Evolutionary conservation across 2,329 filamentous ascomycete species (phyloP), one percentile per base, ranked within the genome.

Genomic region (Herpomyces periplanetae): DNA sequence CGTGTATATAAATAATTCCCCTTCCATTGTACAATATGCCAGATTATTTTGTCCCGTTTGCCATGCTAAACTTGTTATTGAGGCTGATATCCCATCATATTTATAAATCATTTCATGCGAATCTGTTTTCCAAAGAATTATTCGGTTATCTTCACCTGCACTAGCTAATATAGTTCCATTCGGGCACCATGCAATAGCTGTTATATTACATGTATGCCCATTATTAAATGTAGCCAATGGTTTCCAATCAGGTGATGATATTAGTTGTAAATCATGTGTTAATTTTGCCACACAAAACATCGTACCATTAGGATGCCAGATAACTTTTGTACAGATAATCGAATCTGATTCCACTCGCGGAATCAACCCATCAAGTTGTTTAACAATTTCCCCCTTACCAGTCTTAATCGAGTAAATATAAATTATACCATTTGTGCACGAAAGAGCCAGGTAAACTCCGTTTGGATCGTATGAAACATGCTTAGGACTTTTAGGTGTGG

Each of bases 251-350:
- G 55, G 57, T 25, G 59, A 58, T n/a, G 75, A 85, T 21, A 88
- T 51, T 15, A 88, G 53, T 31, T 84, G 63, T 11, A 87, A 56
- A 34, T 85, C 62, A 39, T 61, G 53, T 10, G 63, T 69, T 0
- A 63, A 52, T 9, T 73, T 87, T 1, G 69, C 58, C 9, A 65
- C 59, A 2, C 68, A 73, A 37, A 96, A 85, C 3, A 73, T 68
- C 27, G 68, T 55, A 9, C 80, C 75, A 34, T 91, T 75, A 0
- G 84, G 84, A 39, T 91, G 80, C 80, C 80, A 96, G 1, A 57
- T 52, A 4, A 62, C 57, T 30, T 51, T 51, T 3, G 68, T 61
- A 26, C 60, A 71, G 4, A 54, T 49, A 24, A 84, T 65, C 2
- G 59, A 51, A 17, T 80, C 68, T 1, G 56, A 50, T 22, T 88